Percentiles rank a stretch among this genome's conserved stretches.
Conservation (phyloP, 345 rosid genomes). For the Linum tenue region DNA sequence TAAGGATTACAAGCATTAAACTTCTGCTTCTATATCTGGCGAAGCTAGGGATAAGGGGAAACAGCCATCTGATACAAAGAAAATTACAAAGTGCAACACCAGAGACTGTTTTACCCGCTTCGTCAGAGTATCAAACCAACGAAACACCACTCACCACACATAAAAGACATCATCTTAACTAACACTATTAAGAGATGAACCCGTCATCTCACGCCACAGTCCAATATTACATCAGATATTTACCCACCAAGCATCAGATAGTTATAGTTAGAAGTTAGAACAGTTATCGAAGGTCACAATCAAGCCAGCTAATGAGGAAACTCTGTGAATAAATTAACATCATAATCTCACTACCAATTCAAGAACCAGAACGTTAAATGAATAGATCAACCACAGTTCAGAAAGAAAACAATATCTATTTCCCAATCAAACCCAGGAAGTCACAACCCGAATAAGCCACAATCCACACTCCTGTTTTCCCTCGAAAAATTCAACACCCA, state of each 20-base stretch:
- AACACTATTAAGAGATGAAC: not conserved
- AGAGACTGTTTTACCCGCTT: conserved; percentile 30
- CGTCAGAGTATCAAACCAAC: conserved; percentile 10
- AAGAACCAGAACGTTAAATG: conserved; percentile 2
- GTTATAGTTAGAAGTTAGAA: not conserved
- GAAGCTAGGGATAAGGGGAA: conserved; percentile 24
- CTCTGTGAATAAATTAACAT: not conserved
- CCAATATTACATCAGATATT: not conserved
- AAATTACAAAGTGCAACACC: conserved; percentile 14
- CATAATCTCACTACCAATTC: too few species aligned
- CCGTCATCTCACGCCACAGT: not conserved
- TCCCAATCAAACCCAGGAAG: not conserved
- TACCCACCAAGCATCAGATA: not conserved
- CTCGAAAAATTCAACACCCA: too few species aligned
- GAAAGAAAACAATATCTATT: not conserved
- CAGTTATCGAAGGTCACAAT: not conserved
- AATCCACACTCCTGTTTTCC: too few species aligned
- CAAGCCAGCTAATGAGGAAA: not conserved
- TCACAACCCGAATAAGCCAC: too few species aligned
- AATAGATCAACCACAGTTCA: conserved; percentile 24
- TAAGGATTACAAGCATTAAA: conserved; percentile 37
- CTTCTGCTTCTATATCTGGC: conserved; percentile 34
- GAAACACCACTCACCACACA: not conserved
- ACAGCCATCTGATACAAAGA: conserved; percentile 21
- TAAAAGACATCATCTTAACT: not conserved